Conservation (phyloP, 1,284 basidiomycete species). For the Retiboletus flavoniger region DNA sequence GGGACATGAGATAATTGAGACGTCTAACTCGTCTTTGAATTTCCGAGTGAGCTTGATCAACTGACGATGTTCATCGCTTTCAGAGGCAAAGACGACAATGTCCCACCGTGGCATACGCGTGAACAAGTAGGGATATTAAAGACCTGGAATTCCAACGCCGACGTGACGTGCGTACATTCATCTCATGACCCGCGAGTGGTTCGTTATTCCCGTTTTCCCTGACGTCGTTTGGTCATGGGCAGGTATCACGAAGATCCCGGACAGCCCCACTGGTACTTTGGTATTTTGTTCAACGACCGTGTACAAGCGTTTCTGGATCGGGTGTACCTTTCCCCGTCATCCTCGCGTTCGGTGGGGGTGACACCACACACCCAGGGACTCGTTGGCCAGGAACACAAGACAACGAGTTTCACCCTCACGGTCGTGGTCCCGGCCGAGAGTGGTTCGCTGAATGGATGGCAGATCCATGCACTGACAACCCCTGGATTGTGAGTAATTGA, state of each 20-base stretch:
- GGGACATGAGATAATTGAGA: not conserved
- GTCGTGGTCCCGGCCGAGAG: slow-evolving; percentile 62
- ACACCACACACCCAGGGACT: not conserved
- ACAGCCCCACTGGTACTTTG: slow-evolving; percentile 68
- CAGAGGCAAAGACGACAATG: slow-evolving; percentile 74
- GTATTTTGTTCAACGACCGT: slow-evolving; percentile 53
- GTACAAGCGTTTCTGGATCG: slow-evolving; percentile 56
- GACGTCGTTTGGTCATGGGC: not conserved
- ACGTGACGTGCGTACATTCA: slow-evolving; percentile 48
- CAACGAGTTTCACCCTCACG: slow-evolving; percentile 60
- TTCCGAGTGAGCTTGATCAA: not conserved
- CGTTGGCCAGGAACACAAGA: not conserved
- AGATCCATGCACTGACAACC: slow-evolving; percentile 48
- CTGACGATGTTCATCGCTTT: slow-evolving; percentile 1
- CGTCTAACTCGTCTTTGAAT: not conserved
- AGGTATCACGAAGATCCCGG: slow-evolving; percentile 68
- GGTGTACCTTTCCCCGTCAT: slow-evolving; percentile 24
- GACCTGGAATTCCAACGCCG: slow-evolving; percentile 51
- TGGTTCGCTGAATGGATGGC: slow-evolving; percentile 66
- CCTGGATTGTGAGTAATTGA: slow-evolving; percentile 57
- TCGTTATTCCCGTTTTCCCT: not conserved
- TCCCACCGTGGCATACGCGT: slow-evolving; percentile 78
- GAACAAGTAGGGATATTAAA: slow-evolving; percentile 58
- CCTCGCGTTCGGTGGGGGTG: not conserved
- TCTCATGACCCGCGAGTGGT: not conserved